A percentile compares a stretch with the other conserved stretches of the same genome.
Evolutionary conservation across 1,139 yeast genomes (phyloP).

Genomic region (Hanseniaspora sp.): DNA sequence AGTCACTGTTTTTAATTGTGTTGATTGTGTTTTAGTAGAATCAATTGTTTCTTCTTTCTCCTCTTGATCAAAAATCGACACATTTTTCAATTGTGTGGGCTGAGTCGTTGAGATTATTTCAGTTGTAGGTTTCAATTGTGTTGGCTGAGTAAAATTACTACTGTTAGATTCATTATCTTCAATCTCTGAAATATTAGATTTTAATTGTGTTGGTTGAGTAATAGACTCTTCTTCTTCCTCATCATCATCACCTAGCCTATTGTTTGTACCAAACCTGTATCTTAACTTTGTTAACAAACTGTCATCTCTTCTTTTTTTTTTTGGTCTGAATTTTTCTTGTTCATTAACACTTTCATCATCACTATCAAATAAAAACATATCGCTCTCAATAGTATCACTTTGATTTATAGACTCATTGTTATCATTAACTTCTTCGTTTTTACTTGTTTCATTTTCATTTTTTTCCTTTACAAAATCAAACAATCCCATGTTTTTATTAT

Average conservation of each 20-base stretch:
- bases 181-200: background rate
- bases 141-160: background rate
- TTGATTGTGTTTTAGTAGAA: conserved; percentile 1
- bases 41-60: background rate
- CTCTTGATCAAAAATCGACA: background rate
- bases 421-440: background rate
- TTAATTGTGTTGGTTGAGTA: conserved; percentile 7
- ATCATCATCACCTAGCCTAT: background rate
- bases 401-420: background rate
- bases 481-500: background rate
- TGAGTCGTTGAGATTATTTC: background rate
- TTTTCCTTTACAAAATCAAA: background rate
- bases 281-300: conserved; percentile 8
- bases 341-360: conserved; percentile 6
- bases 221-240: background rate
- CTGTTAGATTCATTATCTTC: background rate
- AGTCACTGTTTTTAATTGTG: background rate
- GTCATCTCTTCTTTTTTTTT: conserved; percentile 8
- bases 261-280: conserved; percentile 1
- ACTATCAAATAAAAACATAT: conserved; percentile 13
- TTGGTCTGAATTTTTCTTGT: background rate
- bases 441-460: background rate
- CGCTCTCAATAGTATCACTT: background rate
- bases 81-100: conserved; percentile 10
- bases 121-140: background rate